phyloP scores from a whole-genome alignment of 2,329 filamentous ascomycete species.

The Apiospora aurea region DNA sequence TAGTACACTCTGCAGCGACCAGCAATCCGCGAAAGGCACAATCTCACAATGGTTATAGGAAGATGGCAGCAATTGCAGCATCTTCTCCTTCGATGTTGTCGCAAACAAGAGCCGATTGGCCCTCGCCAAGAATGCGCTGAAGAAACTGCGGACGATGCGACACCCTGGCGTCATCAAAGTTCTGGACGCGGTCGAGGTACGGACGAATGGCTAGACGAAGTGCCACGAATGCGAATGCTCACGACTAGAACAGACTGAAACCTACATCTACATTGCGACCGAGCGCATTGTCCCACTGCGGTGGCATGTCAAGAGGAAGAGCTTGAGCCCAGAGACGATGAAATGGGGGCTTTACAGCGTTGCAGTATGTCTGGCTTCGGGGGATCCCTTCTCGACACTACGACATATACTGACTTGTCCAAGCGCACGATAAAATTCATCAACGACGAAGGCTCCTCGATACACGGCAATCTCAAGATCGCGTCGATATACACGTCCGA shows the following conservation, averaged over 20 bases:
- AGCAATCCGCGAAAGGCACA: not conserved
- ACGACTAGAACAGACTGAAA: slow-evolving; percentile 73
- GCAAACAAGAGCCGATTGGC: slow-evolving; percentile 82
- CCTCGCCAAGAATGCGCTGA: slow-evolving; percentile 90
- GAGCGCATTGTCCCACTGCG: slow-evolving; percentile 86
- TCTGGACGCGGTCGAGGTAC: slow-evolving; percentile 90
- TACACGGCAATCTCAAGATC: slow-evolving; percentile 86
- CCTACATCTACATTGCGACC: slow-evolving; percentile 95
- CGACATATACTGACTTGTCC: slow-evolving; percentile 21
- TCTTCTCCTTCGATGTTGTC: slow-evolving; percentile 92
- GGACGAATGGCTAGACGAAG: slow-evolving; percentile 25
- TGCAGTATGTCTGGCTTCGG: slow-evolving; percentile 62
- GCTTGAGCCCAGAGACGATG: slow-evolving; percentile 86
- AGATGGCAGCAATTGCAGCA: slow-evolving; percentile 92
- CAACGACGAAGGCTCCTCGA: slow-evolving; percentile 89
- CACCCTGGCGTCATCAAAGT: slow-evolving; percentile 96
- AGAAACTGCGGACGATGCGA: slow-evolving; percentile 89
- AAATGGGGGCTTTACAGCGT: slow-evolving; percentile 95
- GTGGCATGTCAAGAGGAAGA: slow-evolving; percentile 91
- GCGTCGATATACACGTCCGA: slow-evolving; percentile 92
- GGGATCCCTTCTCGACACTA: not conserved
- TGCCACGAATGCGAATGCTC: not conserved
- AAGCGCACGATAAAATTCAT: slow-evolving; percentile 94
- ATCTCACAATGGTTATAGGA: slow-evolving; percentile 64
- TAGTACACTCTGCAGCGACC: slow-evolving; percentile 40